A percentile compares a stretch with the other conserved stretches of the same genome.
These are phyloP conservation scores for Verticillium klebahnii DNA, from an alignment of 2,329 filamentous ascomycete genomes.

Conservation along the genomic window DNA sequence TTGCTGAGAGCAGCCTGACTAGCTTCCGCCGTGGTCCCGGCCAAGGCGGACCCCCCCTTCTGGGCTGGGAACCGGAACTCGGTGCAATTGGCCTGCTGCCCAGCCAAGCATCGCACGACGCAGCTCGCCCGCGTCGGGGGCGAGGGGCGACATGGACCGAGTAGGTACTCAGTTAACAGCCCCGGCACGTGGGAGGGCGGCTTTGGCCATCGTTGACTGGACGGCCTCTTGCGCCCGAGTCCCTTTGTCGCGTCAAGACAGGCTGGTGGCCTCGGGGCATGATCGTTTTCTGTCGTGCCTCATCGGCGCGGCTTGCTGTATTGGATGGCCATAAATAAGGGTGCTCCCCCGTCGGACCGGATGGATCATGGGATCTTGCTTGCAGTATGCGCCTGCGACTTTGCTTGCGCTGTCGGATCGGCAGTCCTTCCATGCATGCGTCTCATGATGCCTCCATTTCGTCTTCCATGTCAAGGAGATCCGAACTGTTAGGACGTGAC, in stretches of 20 bases:
- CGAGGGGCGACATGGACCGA: neutral
- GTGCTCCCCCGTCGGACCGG: neutral
- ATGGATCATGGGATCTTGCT: neutral
- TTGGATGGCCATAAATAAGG: neutral
- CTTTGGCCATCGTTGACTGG: slow-evolving; percentile 1
- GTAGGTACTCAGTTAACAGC: neutral
- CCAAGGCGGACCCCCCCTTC: neutral
- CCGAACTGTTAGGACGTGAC: neutral
- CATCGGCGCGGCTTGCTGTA: neutral
- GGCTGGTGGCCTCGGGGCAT: neutral
- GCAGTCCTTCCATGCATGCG: neutral
- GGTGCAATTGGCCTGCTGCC: neutral
- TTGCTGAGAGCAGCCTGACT: neutral
- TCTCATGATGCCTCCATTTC: too few relatives aligned
- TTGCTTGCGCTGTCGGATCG: neutral
- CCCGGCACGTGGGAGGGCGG: neutral
- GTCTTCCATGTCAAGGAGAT: too few relatives aligned
- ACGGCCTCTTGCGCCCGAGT: neutral
- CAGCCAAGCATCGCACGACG: neutral
- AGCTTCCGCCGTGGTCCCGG: neutral
- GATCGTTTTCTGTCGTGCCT: neutral
- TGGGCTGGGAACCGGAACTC: neutral
- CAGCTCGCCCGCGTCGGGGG: neutral
- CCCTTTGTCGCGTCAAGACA: neutral
- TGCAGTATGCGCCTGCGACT: neutral